Base-by-base conservation (phyloP, 345 rosid genomes). In the Pistacia integerrima region DNA sequence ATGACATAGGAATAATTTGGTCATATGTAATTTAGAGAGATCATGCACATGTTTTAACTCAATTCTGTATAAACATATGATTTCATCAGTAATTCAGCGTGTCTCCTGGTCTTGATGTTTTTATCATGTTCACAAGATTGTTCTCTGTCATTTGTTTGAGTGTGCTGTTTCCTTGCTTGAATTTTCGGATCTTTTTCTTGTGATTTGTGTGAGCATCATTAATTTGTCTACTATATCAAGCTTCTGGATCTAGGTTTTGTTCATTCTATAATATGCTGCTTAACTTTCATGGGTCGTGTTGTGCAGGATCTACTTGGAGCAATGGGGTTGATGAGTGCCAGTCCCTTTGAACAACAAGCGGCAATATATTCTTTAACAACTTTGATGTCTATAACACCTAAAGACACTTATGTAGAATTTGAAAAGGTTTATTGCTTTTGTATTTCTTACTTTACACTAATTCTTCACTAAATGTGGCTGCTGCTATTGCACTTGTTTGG, bases 371-470 rank as follows among this genome's bases (percentile, higher is more conserved):
- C 94, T 44, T 65, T 96, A 79, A 84, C 87, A 25, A 90, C 99
- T 64, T 79, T 96, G 88, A 96, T 93, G 99, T 82, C 89, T 64
- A 83, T 92, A 78, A 79, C 83, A 67, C 97, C 99, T 69, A 81
- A 82, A 58, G 92, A 91, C 75, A 89, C 88, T 22, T 93, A 88
- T 78, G 51, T 77, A 75, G 91, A 86, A 86, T 92, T 96, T 79
- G 87, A 88, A 83, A 89, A 80, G 98, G 99, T 95, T 84, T 77
- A 57, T 75, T 14, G 38, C 68, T 79, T 76, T 2, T 9, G 12
- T 49, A 54, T 38, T 5, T 71, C 8, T 30, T 38, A 5, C 48
- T 74, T 64, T 7, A 33, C 41, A 54, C 6, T 17, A 61, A 22
- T 35, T 35, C 63, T 48, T 16, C 25, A 58, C 38, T n/a, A 22